phyloP scores from a whole-genome alignment of 805 yeast species.

The Teunomyces funiuensis region DNA sequence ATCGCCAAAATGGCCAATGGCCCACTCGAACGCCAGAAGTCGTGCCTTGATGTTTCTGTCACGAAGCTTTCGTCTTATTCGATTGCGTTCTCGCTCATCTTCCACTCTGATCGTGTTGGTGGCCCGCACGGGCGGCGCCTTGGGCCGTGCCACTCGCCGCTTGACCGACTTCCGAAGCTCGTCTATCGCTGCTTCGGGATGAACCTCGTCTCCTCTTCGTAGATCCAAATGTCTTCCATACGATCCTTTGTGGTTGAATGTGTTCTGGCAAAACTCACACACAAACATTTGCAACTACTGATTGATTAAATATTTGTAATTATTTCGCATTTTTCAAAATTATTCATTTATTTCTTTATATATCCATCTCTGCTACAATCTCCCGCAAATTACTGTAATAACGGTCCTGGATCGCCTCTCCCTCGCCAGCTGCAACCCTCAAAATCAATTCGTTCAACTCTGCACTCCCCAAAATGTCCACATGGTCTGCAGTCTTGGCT shows the following conservation, averaged over 20 bases:
- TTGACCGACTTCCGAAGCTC: conserved; percentile 7
- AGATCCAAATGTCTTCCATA: conserved; percentile 60
- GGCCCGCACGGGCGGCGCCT: not conserved
- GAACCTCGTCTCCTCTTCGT: conserved; percentile 51
- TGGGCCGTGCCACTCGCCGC: not conserved
- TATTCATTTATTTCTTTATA: conserved; percentile 21
- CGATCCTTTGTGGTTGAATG: conserved; percentile 58
- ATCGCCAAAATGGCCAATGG: not conserved
- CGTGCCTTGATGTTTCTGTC: conserved; percentile 41
- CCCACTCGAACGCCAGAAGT: not conserved
- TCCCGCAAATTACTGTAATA: conserved; percentile 58
- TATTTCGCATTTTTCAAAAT: no score
- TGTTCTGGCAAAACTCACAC: conserved; percentile 53
- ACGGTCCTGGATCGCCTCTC: conserved; percentile 61
- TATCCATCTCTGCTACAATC: conserved; percentile 58
- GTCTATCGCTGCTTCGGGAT: conserved; percentile 51
- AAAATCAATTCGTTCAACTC: conserved; percentile 85
- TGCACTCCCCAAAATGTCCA: conserved; percentile 91
- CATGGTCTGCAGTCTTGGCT: conserved; percentile 96
- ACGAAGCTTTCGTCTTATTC: conserved; percentile 43
- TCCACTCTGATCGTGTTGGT: conserved; percentile 13
- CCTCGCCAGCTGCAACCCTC: conserved; percentile 79
- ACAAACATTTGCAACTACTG: conserved; percentile 6
- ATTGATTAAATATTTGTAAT: no score
- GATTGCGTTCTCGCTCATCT: conserved; percentile 33